Base-by-base conservation (phyloP, 176 grass and related monocot species). In the Canna indica region DNA sequence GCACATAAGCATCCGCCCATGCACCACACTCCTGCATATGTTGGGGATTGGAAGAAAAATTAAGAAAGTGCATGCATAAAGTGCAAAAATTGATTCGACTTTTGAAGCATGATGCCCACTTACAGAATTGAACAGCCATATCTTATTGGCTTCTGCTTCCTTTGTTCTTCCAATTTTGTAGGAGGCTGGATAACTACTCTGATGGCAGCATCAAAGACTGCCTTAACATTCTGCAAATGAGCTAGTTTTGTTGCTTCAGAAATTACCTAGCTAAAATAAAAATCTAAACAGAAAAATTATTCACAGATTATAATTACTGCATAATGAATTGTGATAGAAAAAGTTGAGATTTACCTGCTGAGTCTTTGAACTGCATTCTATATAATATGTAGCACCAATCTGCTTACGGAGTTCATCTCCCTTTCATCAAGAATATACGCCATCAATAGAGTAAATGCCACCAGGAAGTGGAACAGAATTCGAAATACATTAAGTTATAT, bases 281-380 rank as follows among this genome's bases (percentile, higher is more conserved):
- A n/a, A n/a, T n/a, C n/a, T n/a, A n/a, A n/a, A n/a, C n/a, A n/a
- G n/a, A n/a, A n/a, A n/a, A n/a, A n/a, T n/a, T n/a, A n/a, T n/a
- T n/a, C n/a, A n/a, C n/a, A n/a, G n/a, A n/a, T n/a, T n/a, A n/a
- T n/a, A n/a, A n/a, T n/a, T n/a, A n/a, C n/a, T n/a, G 9, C 2
- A 44, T 14, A 1, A 18, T 11, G 14, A 15, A 20, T 12, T 36
- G 26, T 17, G 7, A 41, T 2, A 71, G 31, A 56, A 57, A 13
- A 14, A 28, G 11, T 59, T 69, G 38, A 24, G 59, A 41, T 18
- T 64, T 10, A 88, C 91, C 83, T 96, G 91, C 59, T 96, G 91
- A 71, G 91, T 91, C 78, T 88, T 96, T 76, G 91, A 96, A 70
- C 91, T 96, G 73, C 91, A 96, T 64, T 96, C 91, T 17, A 96